Evolutionary conservation across 306 rosid species (phyloP), one percentile per base, ranked within the genome.

Genomic region (Echinosophora koreensis): DNA sequence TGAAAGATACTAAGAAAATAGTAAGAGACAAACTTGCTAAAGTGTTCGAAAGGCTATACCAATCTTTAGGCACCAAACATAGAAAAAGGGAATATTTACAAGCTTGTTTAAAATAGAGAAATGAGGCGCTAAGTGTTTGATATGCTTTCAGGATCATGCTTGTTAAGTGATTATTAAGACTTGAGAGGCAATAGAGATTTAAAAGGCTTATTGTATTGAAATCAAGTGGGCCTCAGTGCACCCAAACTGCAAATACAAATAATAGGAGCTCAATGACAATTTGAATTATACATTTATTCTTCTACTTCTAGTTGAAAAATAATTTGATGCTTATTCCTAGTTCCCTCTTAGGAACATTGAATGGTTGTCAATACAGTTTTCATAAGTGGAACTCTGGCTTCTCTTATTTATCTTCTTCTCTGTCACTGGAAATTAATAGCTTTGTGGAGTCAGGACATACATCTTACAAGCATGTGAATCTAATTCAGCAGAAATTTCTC

Each of bases 401-500:
- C 35, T 56, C 18, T 8, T 18, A 34, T 44, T 57, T 37, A 56
- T 22, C 7, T 16, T 38, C 52, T 56, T 66, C 72, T 42, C 18
- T 35, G 16, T 49, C 74, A 52, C 35, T 4, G 0, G 41, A 55
- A 42, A 58, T 14, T 69, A 41, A 5, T 0, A 8, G 0, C 11
- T 61, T 32, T 58, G 80, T 34, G 89, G 90, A n/a, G 82, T 83
- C 46, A 88, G 81, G n/a, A 89, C 88, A 73, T 80, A 89, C 91
- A 87, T 91, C 77, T 84, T 85, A 77, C 93, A 90, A 62, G 85
- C 90, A 76, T 89, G 96, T 15, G 93, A 79, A 37, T 76, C 88
- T 67, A 88, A 54, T 17, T 76, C 17, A 4, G 82, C 89, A 8
- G 84, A 81, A 8, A 88, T 80, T 61, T 73, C 56, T 27, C 67